Evolutionary conservation across 768 basidiomycete genomes (phyloP), one percentile per base, ranked within the genome.

Genomic region (Hirschioporus abietinus): DNA sequence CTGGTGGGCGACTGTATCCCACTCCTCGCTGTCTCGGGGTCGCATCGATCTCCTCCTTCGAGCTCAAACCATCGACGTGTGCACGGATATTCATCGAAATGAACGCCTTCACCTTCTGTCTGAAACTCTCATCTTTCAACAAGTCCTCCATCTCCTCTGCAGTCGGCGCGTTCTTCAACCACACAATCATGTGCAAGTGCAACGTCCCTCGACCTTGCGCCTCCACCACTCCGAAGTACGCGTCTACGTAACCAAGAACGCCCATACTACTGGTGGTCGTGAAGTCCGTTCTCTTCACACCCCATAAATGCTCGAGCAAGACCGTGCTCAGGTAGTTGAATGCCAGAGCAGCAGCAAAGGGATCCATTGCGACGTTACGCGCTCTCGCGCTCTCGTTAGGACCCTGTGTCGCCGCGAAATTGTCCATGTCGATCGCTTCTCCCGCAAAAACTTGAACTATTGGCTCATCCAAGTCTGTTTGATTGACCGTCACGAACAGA

Each of bases 401-500:
- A 0, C 79, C 78, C 1, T 66, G 42, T 0, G 70, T 69, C 0
- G 65, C 27, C 1, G 67, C 3, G 63, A 84, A 83, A 0, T 68
- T 0, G 63, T 86, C 79, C 8, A 85, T 65, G 64, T 84, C 72
- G 8, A 86, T 83, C 0, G 80, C 70, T 30, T 74, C 75, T 0
- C 84, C 82, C 0, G 78, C 74, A 12, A 85, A 72, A 0, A 84
- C 74, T 64, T 84, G 82, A 0, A 78, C 80, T 25, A 83, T 75
- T 0, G 82, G 82, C 67, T 83, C 80, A 35, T 80, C 76, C 0
- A 77, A 63, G 66, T 83, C 80, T 0, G 69, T 64, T 0, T 78
- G 80, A 66, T 82, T 83, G 1, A 84, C 74, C 0, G 82, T 84
- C 1, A 79, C 67, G 82, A 83, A 84, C 0, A 83, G 27, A 1